These are phyloP conservation scores for Saksenaea vasiformis DNA, from an alignment of 371 early-diverging fungal genomes.

Conservation along the genomic window DNA sequence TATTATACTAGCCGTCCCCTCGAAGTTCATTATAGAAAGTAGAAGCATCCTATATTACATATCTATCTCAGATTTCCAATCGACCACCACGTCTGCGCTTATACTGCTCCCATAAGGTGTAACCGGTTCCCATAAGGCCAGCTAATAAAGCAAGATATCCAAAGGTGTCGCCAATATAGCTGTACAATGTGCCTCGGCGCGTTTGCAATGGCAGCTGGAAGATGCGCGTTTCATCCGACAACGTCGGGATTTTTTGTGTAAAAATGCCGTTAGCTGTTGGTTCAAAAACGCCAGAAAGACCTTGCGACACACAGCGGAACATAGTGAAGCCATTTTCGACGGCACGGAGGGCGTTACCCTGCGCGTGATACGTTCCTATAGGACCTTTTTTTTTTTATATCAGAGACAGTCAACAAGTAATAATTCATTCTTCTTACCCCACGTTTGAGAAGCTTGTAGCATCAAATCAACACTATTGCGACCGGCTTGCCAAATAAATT, in stretches of 20 bases:
- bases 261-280: slow-evolving; percentile 41
- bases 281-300: slow-evolving; percentile 54
- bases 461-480: slow-evolving; percentile 48
- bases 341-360: slow-evolving; percentile 45
- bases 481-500: slow-evolving; percentile 54
- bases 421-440: slow-evolving; percentile 33
- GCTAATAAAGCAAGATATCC: slow-evolving; percentile 40
- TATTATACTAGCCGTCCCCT: too few species aligned
- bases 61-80: not conserved
- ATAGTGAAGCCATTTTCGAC: slow-evolving; percentile 59
- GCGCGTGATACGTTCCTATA: slow-evolving; percentile 50
- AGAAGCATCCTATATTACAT: too few species aligned
- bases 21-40: too few species aligned
- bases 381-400: slow-evolving; percentile 24
- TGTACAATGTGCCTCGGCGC: slow-evolving; percentile 46
- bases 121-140: slow-evolving; percentile 14
- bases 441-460: slow-evolving; percentile 59
- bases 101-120: not conserved
- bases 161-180: slow-evolving; percentile 41
- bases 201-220: slow-evolving; percentile 53
- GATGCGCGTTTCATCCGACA: slow-evolving; percentile 36
- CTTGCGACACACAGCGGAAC: slow-evolving; percentile 55
- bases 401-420: too few species aligned
- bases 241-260: slow-evolving; percentile 43
- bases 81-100: not conserved